phyloP scores from a whole-genome alignment of 2,329 filamentous ascomycete species.

The Neoascochyta sp. region DNA sequence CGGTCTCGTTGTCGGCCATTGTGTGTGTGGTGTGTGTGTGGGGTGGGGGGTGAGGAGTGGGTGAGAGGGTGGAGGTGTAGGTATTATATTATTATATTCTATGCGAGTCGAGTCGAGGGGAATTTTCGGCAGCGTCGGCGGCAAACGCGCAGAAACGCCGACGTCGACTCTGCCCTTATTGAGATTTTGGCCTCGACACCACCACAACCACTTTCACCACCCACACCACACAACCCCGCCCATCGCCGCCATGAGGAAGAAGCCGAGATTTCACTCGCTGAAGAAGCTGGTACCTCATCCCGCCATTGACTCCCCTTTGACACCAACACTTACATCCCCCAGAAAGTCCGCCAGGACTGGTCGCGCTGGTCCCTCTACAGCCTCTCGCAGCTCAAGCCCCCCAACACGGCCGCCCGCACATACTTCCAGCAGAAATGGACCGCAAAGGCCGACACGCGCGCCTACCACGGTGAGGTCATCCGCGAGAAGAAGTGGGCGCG shows the following conservation, averaged over 20 bases:
- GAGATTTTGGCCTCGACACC: background rate
- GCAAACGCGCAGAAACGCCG: background rate
- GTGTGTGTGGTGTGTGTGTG: slow-evolving; percentile 4
- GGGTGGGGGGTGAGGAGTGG: background rate
- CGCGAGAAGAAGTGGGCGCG: slow-evolving; percentile 90
- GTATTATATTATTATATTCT: too few relatives aligned
- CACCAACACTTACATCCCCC: slow-evolving; percentile 8
- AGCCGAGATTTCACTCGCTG: slow-evolving; percentile 61
- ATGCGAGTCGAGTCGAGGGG: slow-evolving; percentile 1
- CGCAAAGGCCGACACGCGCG: slow-evolving; percentile 77
- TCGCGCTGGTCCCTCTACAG: slow-evolving; percentile 98
- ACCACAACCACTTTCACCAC: background rate
- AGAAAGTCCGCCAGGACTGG: slow-evolving; percentile 96
- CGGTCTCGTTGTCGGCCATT: slow-evolving; percentile 23
- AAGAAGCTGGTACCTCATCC: slow-evolving; percentile 58
- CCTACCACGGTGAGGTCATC: slow-evolving; percentile 93
- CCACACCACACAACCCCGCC: slow-evolving; percentile 7
- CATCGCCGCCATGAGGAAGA: slow-evolving; percentile 43
- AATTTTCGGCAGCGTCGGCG: slow-evolving; percentile 1
- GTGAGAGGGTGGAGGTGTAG: slow-evolving; percentile 1
- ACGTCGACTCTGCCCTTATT: slow-evolving; percentile 5
- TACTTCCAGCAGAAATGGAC: slow-evolving; percentile 99
- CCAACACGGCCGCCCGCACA: slow-evolving; percentile 48
- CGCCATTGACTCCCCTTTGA: background rate
- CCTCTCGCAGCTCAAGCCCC: slow-evolving; percentile 56